Evolutionary conservation across 164 flowering plant genomes (phyloP), one percentile per base, ranked within the genome.

Genomic region (Chimonanthus praecox): DNA sequence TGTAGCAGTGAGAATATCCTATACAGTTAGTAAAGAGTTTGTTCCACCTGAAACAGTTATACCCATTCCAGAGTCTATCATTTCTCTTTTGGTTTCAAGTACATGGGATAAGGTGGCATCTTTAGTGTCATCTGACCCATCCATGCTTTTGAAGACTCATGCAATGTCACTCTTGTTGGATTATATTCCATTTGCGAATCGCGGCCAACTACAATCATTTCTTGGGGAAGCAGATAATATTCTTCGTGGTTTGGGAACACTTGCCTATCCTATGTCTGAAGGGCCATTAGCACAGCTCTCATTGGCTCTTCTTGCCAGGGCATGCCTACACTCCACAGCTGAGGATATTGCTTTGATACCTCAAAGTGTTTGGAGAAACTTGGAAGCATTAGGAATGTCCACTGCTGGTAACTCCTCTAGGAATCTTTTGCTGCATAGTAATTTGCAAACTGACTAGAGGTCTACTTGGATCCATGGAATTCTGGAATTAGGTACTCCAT

Each of bases 261-360:
- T 80, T 78, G 76, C 80, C 5, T 75, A 79, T 74, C 83, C 87
- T 7, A 68, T 80, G 6, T 79, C 87, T 78, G 91, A 85, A 48
- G 88, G 92, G 49, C 89, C 86, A 47, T 77, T 87, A 49, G 76
- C 84, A 69, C 82, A 76, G 65, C 85, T 94, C 69, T 91, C 95
- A 47, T 75, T 94, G 67, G 90, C 95, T 71, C 89, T 94, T 50
- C 78, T 91, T 77, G 89, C 92, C 46, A 72, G 82, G 68, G 88
- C 90, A 77, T 90, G 95, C 85, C 85, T 94, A 33, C 83, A 91
- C 75, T 85, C 87, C 64, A 84, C 90, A 2, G 75, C 73, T 72
- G 97, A 90, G 83, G 98, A 94, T 83, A 74, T 94, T 66, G 76
- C 88, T 70, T 75, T 91, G 81, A 85, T 94, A 76, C 97, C 98